Evolutionary conservation across 192 early-diverging fungal genomes (phyloP), one percentile per base, ranked within the genome.

Genomic region (Chytriomyces confervae): DNA sequence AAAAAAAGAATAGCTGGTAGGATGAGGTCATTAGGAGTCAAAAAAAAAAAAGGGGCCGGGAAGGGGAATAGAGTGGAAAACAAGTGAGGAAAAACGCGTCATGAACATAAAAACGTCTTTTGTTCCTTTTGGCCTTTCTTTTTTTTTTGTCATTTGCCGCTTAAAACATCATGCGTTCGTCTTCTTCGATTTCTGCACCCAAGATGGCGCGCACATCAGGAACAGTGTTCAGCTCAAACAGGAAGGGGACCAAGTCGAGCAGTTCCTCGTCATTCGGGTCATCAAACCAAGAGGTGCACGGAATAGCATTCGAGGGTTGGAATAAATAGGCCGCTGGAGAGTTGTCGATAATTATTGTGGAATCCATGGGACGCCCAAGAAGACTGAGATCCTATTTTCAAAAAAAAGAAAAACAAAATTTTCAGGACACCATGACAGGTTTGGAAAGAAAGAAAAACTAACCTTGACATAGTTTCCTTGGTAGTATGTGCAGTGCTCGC

Each of bases 401-500:
- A 36, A 36, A 36, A 70, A 13, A 70, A 4, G 5, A 53, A 24
- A 11, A 70, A 20, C 6, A 11, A 16, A 53, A 16, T 46, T 47
- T 68, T 13, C 20, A 57, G 20, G 20, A 36, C 13, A 48, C 3
- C 3, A 47, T 2, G 47, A 1, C 4, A 1, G 16, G 7, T 68
- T 11, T n/a, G 47, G 13, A 36, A 68, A 47, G 47, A 81, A n/a
- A 24, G 36, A 13, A 64, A 24, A 36, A 46, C 61, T 7, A 44
- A 76, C 84, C 88, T 96, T 96, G 67, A 96, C 94, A 78, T 96
- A 96, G 80, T 92, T 95, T 62, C 94, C 94, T 53, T 92, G 93
- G 83, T 94, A 90, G 78, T 94, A 85, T 57, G 89, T 89, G 82
- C 95, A 96, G 46, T 93, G 91, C 80, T 96, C 95, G 77, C 95